Conservation (phyloP, 768 basidiomycete genomes). For the Podaxis sp. region DNA sequence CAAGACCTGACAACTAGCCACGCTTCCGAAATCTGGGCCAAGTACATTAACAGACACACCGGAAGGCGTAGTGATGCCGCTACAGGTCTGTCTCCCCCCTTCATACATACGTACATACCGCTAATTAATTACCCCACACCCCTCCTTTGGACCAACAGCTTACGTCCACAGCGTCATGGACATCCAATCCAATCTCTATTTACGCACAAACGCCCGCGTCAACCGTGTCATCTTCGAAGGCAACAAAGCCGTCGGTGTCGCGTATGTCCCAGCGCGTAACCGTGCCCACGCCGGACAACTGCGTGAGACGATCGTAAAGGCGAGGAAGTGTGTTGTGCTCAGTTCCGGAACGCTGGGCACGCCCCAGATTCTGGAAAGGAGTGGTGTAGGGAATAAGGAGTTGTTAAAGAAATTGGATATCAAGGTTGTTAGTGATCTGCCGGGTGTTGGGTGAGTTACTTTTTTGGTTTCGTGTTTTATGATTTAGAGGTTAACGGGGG, state of each 20-base stretch:
- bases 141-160: constrained; percentile 30
- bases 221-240: constrained; percentile 73
- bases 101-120: background rate
- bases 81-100: constrained; percentile 41
- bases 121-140: background rate
- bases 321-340: constrained; percentile 66
- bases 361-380: constrained; percentile 73
- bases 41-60: constrained; percentile 74
- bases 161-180: constrained; percentile 76
- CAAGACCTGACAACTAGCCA: constrained; percentile 65
- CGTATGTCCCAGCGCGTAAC: constrained; percentile 65
- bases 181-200: constrained; percentile 62
- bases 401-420: constrained; percentile 57
- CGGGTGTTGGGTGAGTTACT: constrained; percentile 59
- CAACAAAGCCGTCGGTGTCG: constrained; percentile 69
- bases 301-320: constrained; percentile 63
- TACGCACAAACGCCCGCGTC: constrained; percentile 66
- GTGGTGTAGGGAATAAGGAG: constrained; percentile 59
- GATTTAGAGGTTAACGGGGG: background rate
- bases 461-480: background rate
- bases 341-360: constrained; percentile 69
- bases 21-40: constrained; percentile 72
- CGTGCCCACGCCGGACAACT: constrained; percentile 50
- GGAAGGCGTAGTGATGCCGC: constrained; percentile 73
- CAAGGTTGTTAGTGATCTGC: constrained; percentile 66